Evolutionary conservation across 306 rosid species (phyloP).

Genomic region (Styphnolobium japonicum): DNA sequence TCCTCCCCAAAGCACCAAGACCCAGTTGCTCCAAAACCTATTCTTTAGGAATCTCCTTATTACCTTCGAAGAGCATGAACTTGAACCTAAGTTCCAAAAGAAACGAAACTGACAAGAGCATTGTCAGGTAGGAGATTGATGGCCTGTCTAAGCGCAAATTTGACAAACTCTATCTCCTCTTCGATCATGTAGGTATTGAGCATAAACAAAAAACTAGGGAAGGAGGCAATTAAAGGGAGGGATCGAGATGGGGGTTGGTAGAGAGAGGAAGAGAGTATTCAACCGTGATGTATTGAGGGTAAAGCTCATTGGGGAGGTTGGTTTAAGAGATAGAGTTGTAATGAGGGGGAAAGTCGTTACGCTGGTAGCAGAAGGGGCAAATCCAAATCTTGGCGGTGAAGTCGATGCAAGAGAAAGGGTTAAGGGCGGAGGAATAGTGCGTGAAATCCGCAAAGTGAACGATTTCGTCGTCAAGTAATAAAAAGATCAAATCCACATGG

Average conservation of each 20-base stretch:
- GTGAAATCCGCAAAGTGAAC: too few relatives aligned
- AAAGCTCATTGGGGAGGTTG: conserved; percentile 90
- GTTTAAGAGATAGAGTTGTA: conserved; percentile 77
- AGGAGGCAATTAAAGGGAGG: conserved; percentile 32
- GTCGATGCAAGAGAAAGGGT: conserved; percentile 80
- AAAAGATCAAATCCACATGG: too few relatives aligned
- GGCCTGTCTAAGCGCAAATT: conserved; percentile 69
- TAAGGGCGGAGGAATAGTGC: conserved; percentile 71
- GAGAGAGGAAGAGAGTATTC: conserved; percentile 57
- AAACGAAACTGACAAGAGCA: conserved; percentile 83
- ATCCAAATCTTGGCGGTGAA: conserved; percentile 96
- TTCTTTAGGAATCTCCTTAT: conserved; percentile 71
- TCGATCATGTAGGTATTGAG: conserved; percentile 88
- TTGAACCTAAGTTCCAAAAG: conserved; percentile 93
- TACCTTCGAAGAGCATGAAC: conserved; percentile 86
- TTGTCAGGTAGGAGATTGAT: conserved; percentile 74
- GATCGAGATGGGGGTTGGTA: conserved; percentile 32
- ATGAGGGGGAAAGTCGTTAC: conserved; percentile 86
- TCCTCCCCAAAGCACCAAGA: conserved; percentile 47
- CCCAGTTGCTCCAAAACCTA: conserved; percentile 89
- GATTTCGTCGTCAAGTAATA: too few relatives aligned
- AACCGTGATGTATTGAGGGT: conserved; percentile 84
- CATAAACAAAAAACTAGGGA: conserved; percentile 71
- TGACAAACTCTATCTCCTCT: conserved; percentile 73
- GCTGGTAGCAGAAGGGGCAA: conserved; percentile 92